phyloP scores from a whole-genome alignment of 345 rosid genomes.

The Dimocarpus longan region DNA sequence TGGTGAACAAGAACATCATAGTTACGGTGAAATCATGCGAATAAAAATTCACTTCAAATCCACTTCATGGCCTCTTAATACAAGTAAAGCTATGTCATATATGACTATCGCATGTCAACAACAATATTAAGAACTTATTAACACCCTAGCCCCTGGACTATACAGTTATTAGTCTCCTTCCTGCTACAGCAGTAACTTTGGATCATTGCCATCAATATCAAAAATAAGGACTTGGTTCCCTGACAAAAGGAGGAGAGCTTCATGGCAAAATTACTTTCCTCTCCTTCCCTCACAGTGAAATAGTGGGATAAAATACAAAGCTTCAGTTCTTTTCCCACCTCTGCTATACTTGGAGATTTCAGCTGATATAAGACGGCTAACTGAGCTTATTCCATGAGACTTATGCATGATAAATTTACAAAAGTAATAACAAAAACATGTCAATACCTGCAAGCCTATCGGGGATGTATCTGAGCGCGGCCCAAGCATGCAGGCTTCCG shows the following conservation, averaged over 20 bases:
- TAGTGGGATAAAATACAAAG: background rate
- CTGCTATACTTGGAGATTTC: background rate
- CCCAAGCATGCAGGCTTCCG: constrained; percentile 75
- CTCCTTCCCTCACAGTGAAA: background rate
- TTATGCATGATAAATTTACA: background rate
- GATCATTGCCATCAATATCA: background rate
- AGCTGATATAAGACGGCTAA: background rate
- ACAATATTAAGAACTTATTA: background rate
- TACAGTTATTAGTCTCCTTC: background rate
- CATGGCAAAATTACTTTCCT: background rate
- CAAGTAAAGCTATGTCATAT: background rate
- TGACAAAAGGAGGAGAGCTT: background rate
- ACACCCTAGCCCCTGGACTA: background rate
- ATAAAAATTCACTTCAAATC: background rate
- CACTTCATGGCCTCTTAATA: background rate
- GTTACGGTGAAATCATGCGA: background rate
- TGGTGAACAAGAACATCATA: background rate
- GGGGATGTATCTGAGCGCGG: constrained; percentile 69
- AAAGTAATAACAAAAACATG: background rate
- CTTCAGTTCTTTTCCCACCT: background rate
- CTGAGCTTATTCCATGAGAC: background rate
- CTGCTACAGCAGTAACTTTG: background rate
- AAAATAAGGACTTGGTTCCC: background rate
- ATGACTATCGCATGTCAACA: background rate
- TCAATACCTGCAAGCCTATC: constrained; percentile 56